Conservation (phyloP, 768 basidiomycete genomes). For the Daedaleopsis sinensis region DNA sequence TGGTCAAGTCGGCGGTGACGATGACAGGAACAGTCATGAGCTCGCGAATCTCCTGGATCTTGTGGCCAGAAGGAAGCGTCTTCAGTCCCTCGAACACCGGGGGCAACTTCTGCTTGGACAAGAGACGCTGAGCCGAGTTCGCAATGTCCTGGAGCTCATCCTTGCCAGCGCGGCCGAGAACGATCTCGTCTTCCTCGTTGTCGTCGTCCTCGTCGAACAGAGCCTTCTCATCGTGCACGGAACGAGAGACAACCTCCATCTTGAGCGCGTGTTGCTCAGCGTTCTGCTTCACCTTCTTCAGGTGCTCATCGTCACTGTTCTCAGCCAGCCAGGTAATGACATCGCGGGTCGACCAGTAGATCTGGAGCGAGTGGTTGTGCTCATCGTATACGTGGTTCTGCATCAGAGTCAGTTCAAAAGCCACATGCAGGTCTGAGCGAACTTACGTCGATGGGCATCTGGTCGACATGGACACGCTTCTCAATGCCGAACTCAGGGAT, state of each 20-base stretch:
- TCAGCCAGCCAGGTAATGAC: constrained; percentile 95
- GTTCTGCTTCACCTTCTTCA: constrained; percentile 92
- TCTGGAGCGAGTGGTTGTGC: constrained; percentile 87
- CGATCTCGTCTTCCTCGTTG: constrained; percentile 76
- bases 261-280: constrained; percentile 89
- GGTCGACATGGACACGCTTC: constrained; percentile 97
- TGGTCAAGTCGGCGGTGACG: constrained; percentile 91
- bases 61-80: constrained; percentile 76
- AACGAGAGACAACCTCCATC: constrained; percentile 88
- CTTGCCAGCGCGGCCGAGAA: constrained; percentile 62
- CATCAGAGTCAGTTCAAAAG: background rate
- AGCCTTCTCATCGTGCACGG: constrained; percentile 84
- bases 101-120: constrained; percentile 74
- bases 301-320: constrained; percentile 93
- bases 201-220: constrained; percentile 91
- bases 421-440: background rate
- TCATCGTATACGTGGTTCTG: constrained; percentile 97
- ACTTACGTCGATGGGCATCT: constrained; percentile 96
- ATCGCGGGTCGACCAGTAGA: constrained; percentile 95
- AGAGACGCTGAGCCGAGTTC: constrained; percentile 74
- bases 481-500: constrained; percentile 98
- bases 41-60: constrained; percentile 93
- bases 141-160: constrained; percentile 46
- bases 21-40: constrained; percentile 95
- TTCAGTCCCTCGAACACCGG: constrained; percentile 86